Evolutionary conservation across 495 filamentous ascomycete genomes (phyloP), one percentile per base, ranked within the genome.

Genomic region (Echria macrotheca): DNA sequence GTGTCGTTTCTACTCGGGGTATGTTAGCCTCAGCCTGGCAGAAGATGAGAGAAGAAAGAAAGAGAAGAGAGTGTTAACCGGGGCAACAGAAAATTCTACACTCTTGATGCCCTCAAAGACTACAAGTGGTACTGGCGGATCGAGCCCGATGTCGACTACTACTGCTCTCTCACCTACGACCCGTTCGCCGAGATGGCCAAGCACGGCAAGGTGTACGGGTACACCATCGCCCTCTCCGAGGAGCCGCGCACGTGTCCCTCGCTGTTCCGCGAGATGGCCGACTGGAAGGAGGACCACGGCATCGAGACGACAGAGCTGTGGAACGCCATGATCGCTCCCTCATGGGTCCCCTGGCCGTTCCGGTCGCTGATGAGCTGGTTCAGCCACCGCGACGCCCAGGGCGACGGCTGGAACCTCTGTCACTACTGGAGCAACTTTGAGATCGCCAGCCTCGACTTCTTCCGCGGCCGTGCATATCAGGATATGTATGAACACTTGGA

Each of bases 1-100:
- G 88, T 94, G 88, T 64, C 79, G 93, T 41, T 98, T 98, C 73
- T 96, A 95, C 69, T 98, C 91, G 33, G 93, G 91, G 87, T 91
- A 69, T 24, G 67, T 36, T 28, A 52, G 25, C n/a, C n/a, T n/a
- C n/a, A n/a, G n/a, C n/a, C n/a, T n/a, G n/a, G n/a, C n/a, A n/a
- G n/a, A n/a, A n/a, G n/a, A n/a, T n/a, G n/a, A n/a, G n/a, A n/a
- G n/a, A n/a, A n/a, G n/a, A n/a, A n/a, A n/a, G n/a, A n/a, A n/a
- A n/a, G n/a, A n/a, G n/a, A n/a, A n/a, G n/a, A n/a, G n/a, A n/a
- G n/a, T n/a, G n/a, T n/a, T n/a, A n/a, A n/a, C n/a, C n/a, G n/a
- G n/a, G n/a, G n/a, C 24, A 47, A 15, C 48, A 68, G 89, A 82
- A 94, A 94, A 15, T 74, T 73, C 39, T 74, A 71, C 39, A 66